Evolutionary conservation across 306 rosid genomes (phyloP).

Genomic region (Fragaria nilgerrensis): DNA sequence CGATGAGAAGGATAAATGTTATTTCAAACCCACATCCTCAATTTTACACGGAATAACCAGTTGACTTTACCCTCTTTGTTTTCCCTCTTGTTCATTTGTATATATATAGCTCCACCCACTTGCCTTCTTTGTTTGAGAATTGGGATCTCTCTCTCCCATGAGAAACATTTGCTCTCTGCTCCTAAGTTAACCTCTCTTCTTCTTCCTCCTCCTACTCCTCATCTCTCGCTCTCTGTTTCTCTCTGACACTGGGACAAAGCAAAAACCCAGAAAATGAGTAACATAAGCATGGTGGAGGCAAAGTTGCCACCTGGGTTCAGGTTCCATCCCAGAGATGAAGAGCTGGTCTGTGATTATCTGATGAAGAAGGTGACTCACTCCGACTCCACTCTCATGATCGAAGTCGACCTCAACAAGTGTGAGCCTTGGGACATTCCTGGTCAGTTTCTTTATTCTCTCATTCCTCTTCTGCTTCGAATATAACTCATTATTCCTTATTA

Average conservation of each 20-base stretch:
- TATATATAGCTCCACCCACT: constrained; percentile 28
- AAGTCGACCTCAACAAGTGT: constrained; percentile 92
- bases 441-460: constrained; percentile 27
- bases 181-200: neutral
- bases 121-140: constrained; percentile 10
- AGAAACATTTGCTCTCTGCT: neutral
- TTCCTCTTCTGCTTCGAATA: constrained; percentile 5
- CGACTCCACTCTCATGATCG: constrained; percentile 63
- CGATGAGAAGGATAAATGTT: neutral
- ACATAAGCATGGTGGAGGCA: constrained; percentile 83
- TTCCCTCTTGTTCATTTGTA: constrained; percentile 33
- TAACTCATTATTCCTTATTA: neutral
- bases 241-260: neutral
- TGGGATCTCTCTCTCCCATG: constrained; percentile 10
- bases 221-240: neutral
- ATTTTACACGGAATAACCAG: constrained; percentile 35
- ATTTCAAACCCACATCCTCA: constrained; percentile 17
- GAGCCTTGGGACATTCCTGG: constrained; percentile 99
- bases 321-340: constrained; percentile 95
- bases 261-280: constrained; percentile 43
- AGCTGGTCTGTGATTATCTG: constrained; percentile 83
- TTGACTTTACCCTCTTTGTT: constrained; percentile 41
- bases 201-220: neutral
- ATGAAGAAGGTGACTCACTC: constrained; percentile 55
- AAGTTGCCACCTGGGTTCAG: constrained; percentile 88